These are phyloP conservation scores for Umbilicus rupestris DNA, from an alignment of 164 flowering plant genomes.

Conservation along the genomic window DNA sequence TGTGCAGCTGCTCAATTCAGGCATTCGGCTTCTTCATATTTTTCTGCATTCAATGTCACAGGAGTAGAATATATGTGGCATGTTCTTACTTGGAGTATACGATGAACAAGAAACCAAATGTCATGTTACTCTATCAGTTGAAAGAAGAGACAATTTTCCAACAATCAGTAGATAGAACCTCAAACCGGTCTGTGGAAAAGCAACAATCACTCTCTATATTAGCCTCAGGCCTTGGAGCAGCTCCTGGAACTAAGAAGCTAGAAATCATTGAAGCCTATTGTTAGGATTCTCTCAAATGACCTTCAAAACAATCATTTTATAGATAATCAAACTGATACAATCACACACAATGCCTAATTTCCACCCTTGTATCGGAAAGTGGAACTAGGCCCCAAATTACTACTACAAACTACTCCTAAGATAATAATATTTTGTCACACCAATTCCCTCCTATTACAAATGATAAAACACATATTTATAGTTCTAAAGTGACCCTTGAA, in stretches of 20 bases:
- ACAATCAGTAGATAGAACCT: not conserved
- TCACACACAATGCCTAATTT: too few relatives aligned
- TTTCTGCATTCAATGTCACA: not conserved
- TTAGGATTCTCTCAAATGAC: too few relatives aligned
- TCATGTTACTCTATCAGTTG: not conserved
- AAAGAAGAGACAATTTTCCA: not conserved
- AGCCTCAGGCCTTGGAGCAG: slow-evolving; percentile 8
- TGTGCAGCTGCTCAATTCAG: too few relatives aligned
- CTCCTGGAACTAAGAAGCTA: not conserved
- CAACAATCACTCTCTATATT: slow-evolving; percentile 10
- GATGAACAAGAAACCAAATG: not conserved
- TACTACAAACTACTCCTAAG: too few relatives aligned
- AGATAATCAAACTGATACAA: not conserved
- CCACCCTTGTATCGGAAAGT: too few relatives aligned
- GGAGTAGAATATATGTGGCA: slow-evolving; percentile 10
- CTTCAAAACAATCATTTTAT: not conserved
- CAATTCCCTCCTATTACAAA: too few relatives aligned
- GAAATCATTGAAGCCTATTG: not conserved
- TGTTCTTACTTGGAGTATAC: not conserved
- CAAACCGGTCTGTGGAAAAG: not conserved
- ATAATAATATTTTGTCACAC: too few relatives aligned
- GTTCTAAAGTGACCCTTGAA: too few relatives aligned
- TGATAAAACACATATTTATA: too few relatives aligned
- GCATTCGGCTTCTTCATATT: not conserved
- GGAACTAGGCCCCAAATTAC: too few relatives aligned